These are phyloP conservation scores for Nemania serpens DNA, from an alignment of 2,329 filamentous ascomycete genomes.

Conservation along the genomic window DNA sequence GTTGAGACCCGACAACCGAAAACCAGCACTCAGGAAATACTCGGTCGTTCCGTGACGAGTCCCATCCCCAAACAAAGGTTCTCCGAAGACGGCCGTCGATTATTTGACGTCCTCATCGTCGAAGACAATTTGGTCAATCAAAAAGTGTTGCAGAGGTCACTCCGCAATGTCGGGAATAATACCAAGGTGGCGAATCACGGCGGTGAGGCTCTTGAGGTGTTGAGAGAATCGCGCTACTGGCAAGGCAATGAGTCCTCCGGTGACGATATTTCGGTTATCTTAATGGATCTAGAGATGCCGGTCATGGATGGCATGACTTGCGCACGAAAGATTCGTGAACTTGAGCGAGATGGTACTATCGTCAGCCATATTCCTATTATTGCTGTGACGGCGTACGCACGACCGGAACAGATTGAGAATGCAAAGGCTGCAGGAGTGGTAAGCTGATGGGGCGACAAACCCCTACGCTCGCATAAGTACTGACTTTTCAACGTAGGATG, in stretches of 20 bases:
- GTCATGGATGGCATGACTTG: slow-evolving; percentile 82
- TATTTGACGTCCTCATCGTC: slow-evolving; percentile 65
- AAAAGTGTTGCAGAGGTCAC: slow-evolving; percentile 64
- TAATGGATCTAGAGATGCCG: slow-evolving; percentile 86
- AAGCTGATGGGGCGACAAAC: slow-evolving; percentile 41
- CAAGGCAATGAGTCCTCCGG: slow-evolving; percentile 51
- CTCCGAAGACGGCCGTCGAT: slow-evolving; percentile 40
- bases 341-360: slow-evolving; percentile 66
- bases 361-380: slow-evolving; percentile 74
- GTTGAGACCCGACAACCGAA: slow-evolving; percentile 40
- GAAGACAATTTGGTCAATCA: slow-evolving; percentile 73
- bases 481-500: slow-evolving; percentile 57
- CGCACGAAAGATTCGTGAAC: slow-evolving; percentile 68
- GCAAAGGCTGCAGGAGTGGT: slow-evolving; percentile 76
- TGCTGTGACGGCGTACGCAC: slow-evolving; percentile 81
- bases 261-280: slow-evolving; percentile 65
- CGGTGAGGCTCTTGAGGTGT: slow-evolving; percentile 62
- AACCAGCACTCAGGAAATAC: slow-evolving; percentile 14
- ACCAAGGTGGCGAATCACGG: slow-evolving; percentile 69
- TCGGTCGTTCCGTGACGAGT: slow-evolving; percentile 22
- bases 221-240: slow-evolving; percentile 63
- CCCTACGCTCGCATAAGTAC: slow-evolving; percentile 28
- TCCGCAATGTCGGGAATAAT: slow-evolving; percentile 63
- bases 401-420: slow-evolving; percentile 73
- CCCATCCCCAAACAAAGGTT: slow-evolving; percentile 32